Evolutionary conservation across 306 rosid genomes (phyloP).

Genomic region (Amphicarpaea edgeworthii): DNA sequence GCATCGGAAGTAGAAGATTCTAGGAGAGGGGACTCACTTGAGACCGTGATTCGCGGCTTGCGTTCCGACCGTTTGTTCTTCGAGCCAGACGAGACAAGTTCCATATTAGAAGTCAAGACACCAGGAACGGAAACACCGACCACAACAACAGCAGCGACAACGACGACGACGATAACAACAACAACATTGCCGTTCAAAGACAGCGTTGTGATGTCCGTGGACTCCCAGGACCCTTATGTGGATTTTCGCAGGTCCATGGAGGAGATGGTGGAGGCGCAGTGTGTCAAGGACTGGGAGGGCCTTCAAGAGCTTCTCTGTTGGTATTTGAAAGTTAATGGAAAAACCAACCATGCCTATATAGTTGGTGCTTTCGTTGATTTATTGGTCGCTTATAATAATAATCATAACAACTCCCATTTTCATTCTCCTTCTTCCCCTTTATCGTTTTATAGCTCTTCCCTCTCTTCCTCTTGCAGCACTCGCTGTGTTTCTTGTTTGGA

Average conservation of each 20-base stretch:
- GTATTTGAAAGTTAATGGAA: slow-evolving; percentile 73
- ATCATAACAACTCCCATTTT: too few species aligned
- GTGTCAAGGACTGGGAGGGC: slow-evolving; percentile 69
- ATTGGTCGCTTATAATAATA: slow-evolving; percentile 63
- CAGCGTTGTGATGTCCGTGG: slow-evolving; percentile 69
- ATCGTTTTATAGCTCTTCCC: slow-evolving; percentile 56
- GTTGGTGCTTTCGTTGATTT: slow-evolving; percentile 88
- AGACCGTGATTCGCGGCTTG: slow-evolving; percentile 65
- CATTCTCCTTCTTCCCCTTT: slow-evolving; percentile 67
- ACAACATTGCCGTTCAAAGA: slow-evolving; percentile 62
- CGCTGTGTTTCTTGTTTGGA: slow-evolving; percentile 60
- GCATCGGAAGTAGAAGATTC: slow-evolving; percentile 45
- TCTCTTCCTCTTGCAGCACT: slow-evolving; percentile 58
- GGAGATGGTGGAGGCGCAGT: slow-evolving; percentile 88
- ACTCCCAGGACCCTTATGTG: slow-evolving; percentile 73
- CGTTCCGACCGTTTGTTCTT: slow-evolving; percentile 78
- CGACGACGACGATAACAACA: too few species aligned
- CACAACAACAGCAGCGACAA: too few species aligned
- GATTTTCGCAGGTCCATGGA: slow-evolving; percentile 90
- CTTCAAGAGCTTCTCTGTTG: slow-evolving; percentile 80
- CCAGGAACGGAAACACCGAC: not conserved
- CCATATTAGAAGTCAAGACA: slow-evolving; percentile 56
- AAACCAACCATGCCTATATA: slow-evolving; percentile 66
- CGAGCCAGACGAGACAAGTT: slow-evolving; percentile 68
- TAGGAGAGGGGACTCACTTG: slow-evolving; percentile 48